These are phyloP conservation scores for Lumnitzera racemosa DNA, from an alignment of 345 rosid genomes.

Conservation along the genomic window DNA sequence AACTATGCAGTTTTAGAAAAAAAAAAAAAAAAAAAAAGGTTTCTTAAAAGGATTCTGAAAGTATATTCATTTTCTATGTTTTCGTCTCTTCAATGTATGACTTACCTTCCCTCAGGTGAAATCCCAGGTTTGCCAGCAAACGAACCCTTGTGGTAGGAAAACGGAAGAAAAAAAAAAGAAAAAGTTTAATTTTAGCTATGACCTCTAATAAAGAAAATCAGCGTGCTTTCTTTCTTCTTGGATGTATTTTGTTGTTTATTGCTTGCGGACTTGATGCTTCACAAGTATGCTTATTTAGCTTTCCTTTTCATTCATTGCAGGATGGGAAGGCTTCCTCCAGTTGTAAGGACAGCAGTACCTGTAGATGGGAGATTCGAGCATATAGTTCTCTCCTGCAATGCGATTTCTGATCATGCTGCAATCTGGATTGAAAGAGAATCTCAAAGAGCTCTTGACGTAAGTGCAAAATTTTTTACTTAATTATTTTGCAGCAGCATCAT, in stretches of 20 bases:
- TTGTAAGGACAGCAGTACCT: slow-evolving; percentile 96
- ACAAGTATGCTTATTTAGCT: neutral
- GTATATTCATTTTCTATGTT: too few relatives aligned
- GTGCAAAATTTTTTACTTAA: slow-evolving; percentile 11
- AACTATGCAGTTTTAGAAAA: too few relatives aligned
- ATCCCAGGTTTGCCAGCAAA: too few relatives aligned
- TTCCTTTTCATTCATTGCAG: slow-evolving; percentile 29
- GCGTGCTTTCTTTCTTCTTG: too few relatives aligned
- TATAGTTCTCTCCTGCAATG: slow-evolving; percentile 80
- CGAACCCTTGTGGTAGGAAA: too few relatives aligned
- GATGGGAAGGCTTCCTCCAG: slow-evolving; percentile 81
- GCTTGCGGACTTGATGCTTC: too few relatives aligned
- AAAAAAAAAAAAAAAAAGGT: too few relatives aligned
- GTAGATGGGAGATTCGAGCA: slow-evolving; percentile 97
- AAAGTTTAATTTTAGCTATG: neutral
- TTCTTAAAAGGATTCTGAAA: too few relatives aligned
- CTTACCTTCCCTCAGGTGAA: too few relatives aligned
- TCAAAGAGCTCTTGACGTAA: slow-evolving; percentile 71
- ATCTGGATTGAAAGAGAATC: slow-evolving; percentile 90
- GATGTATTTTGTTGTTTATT: neutral
- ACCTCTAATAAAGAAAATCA: too few relatives aligned
- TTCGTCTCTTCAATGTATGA: too few relatives aligned
- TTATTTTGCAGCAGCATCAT: neutral
- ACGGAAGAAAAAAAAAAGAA: too few relatives aligned
- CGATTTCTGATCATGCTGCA: slow-evolving; percentile 78